Evolutionary conservation across 768 basidiomycete species (phyloP), one percentile per base, ranked within the genome.

Genomic region (Boletus subparvulus): DNA sequence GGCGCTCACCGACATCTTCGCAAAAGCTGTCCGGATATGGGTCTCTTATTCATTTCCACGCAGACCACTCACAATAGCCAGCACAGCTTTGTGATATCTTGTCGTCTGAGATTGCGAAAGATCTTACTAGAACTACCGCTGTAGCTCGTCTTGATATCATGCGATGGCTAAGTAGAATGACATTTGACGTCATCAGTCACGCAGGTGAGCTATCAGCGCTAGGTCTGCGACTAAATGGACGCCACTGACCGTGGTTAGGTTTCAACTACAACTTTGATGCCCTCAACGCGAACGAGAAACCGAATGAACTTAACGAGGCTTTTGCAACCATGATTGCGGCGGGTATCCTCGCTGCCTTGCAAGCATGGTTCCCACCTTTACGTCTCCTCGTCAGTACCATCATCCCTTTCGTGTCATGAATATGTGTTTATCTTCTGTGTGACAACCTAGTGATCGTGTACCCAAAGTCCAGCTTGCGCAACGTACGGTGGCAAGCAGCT

Each of bases 1-100:
- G 2, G 80, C 81, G 50, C 63, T 86, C n/a, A 83, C 83, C 0
- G 76, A 77, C 16, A 80, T 85, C 21, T 86, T 87, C 56, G 77
- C 81, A 7, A 87, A 85, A 65, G 72, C 86, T 1, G 57, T 77
- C 6, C 72, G 82, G 68, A 85, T 83, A 65, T 30, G 62, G 3
- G 10, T 26, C 3, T 24, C 37, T 14, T 9, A 24, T 19, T 11
- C 8, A 6, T 47, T 33, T 21, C 21, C 13, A 17, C 1, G 9
- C 1, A 17, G 7, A n/a, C 39, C 7, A 8, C 41, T 47, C 9
- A 59, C 6, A 1, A 13, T 42, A 17, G 13, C 8, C 4, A 16
- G 28, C 3, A 26, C 16, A 59, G 80, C 73, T 84, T 14, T 75
- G 81, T 37, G 80, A 84, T 51, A 64, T 78, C 36, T 79, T 75